These are phyloP conservation scores for Lomentospora prolificans DNA, from an alignment of 2,329 filamentous ascomycete species.

Conservation along the genomic window DNA sequence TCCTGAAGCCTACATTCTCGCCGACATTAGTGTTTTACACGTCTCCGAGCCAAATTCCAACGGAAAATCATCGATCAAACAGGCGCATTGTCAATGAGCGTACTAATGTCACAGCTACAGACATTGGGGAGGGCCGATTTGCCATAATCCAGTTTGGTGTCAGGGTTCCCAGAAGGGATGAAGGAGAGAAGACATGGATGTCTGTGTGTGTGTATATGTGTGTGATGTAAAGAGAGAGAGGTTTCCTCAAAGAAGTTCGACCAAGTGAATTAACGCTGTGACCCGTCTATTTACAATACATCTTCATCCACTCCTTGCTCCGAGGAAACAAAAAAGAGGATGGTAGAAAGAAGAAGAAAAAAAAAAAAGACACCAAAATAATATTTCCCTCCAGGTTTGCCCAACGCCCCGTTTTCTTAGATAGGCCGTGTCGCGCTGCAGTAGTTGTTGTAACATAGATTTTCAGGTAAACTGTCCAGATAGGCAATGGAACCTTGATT, in stretches of 20 bases:
- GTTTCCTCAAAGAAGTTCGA: not conserved
- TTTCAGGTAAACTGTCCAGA: not conserved
- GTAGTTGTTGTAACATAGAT: not conserved
- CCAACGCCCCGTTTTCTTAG: not conserved
- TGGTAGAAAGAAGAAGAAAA: not conserved
- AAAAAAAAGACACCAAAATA: not conserved
- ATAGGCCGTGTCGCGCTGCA: constrained; percentile 5
- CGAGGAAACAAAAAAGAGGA: not conserved
- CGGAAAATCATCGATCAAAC: not conserved
- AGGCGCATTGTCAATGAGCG: not conserved
- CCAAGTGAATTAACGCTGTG: not conserved
- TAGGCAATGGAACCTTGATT: not conserved
- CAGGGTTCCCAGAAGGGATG: too few species aligned
- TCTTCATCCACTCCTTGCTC: not conserved
- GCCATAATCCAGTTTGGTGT: not conserved
- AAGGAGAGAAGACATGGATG: not conserved
- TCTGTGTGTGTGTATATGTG: not conserved
- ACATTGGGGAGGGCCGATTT: not conserved
- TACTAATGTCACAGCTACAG: not conserved
- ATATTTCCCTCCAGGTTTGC: not conserved
- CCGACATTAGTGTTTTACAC: too few species aligned
- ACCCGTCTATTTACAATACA: constrained; percentile 5
- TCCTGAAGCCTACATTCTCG: too few species aligned
- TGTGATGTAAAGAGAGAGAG: not conserved
- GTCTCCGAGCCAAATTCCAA: too few species aligned